A percentile compares a stretch with the other conserved stretches of the same genome.
These are phyloP conservation scores for Penicillium cinerascens DNA, from an alignment of 495 filamentous ascomycete genomes.

Conservation along the genomic window DNA sequence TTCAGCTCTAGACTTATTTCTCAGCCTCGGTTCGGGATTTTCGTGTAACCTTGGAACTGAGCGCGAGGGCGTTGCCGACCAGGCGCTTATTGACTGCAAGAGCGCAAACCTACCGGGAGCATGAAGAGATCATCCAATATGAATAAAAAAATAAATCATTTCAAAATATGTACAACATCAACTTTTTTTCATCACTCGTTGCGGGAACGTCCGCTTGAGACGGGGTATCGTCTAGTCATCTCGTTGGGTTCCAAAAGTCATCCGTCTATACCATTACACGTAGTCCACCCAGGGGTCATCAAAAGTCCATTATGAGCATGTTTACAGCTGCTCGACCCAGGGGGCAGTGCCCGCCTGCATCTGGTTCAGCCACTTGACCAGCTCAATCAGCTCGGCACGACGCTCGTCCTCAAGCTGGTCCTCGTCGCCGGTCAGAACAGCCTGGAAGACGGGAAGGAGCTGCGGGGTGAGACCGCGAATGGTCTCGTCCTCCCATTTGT, in stretches of 20 bases:
- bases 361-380: conserved; percentile 68
- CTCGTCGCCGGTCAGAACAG: conserved; percentile 72
- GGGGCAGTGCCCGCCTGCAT: conserved; percentile 45
- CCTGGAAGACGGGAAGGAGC: conserved; percentile 74
- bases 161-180: conserved; percentile 30
- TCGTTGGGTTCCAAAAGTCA: conserved; percentile 27
- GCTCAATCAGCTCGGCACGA: conserved; percentile 61
- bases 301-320: conserved; percentile 14
- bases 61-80: background rate
- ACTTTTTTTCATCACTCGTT: conserved; percentile 40
- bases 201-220: conserved; percentile 22
- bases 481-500: conserved; percentile 68
- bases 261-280: conserved; percentile 41
- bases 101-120: background rate
- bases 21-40: background rate
- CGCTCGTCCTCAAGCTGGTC: conserved; percentile 85
- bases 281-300: conserved; percentile 24
- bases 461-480: conserved; percentile 71
- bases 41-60: background rate
- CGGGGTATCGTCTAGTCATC: conserved; percentile 46
- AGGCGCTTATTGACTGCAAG: background rate
- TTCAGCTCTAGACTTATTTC: background rate
- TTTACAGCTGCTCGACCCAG: conserved; percentile 45
- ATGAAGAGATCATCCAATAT: background rate
- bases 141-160: conserved; percentile 11